These are phyloP conservation scores for Trichoderma virens DNA, from an alignment of 495 filamentous ascomycete genomes.

Conservation along the genomic window DNA sequence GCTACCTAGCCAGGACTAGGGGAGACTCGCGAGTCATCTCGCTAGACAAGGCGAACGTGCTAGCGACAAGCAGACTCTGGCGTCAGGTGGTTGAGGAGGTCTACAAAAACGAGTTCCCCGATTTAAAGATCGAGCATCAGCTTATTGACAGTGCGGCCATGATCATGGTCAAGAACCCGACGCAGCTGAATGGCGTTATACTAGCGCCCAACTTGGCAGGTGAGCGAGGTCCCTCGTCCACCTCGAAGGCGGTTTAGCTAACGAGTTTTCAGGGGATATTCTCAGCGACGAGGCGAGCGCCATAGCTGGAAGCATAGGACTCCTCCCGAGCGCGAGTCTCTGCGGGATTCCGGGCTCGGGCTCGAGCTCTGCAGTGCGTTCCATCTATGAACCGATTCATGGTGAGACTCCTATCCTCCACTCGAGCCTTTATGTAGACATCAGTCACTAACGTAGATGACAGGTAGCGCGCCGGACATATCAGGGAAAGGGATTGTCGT, in stretches of 20 bases:
- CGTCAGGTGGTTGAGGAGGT: constrained; percentile 78
- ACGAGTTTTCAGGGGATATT: constrained; percentile 97
- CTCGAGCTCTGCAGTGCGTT: too few species aligned
- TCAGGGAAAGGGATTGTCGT: constrained; percentile 82
- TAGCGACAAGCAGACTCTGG: constrained; percentile 87
- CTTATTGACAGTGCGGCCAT: constrained; percentile 94
- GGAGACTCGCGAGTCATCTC: constrained; percentile 23
- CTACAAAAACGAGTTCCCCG: constrained; percentile 79
- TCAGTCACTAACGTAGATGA: constrained; percentile 10
- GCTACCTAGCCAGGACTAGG: too few species aligned
- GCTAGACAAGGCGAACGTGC: constrained; percentile 95
- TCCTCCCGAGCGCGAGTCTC: constrained; percentile 85
- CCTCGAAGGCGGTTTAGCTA: too few species aligned
- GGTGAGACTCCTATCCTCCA: constrained; percentile 44
- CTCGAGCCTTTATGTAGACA: too few species aligned
- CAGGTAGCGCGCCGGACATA: constrained; percentile 67
- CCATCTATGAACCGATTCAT: constrained; percentile 98
- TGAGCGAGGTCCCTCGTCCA: too few species aligned
- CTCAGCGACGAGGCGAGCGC: constrained; percentile 95
- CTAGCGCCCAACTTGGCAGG: constrained; percentile 90
- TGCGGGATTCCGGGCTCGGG: constrained; percentile 76
- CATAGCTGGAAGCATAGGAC: constrained; percentile 84
- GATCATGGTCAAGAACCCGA: constrained; percentile 94
- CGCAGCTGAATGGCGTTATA: constrained; percentile 83
- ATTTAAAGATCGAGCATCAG: constrained; percentile 78